Conservation (phyloP, 2,329 filamentous ascomycete genomes). For the Ascochyta clinopodiicola region DNA sequence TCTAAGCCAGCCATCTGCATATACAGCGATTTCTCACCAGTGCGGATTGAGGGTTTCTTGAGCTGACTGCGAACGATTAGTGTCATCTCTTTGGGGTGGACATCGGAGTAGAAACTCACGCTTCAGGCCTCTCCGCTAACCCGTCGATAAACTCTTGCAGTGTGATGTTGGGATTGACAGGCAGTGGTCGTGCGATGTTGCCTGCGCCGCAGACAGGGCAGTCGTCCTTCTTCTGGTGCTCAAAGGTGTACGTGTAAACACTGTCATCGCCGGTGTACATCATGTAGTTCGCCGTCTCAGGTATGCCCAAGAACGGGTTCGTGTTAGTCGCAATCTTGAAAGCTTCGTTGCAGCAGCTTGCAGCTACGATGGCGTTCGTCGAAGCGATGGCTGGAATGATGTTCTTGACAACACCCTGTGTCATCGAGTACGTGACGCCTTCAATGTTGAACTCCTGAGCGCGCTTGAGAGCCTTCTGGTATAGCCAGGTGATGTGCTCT, state of each 20-base stretch:
- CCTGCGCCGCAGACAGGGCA: conserved; percentile 84
- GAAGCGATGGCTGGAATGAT: conserved; percentile 98
- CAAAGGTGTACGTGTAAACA: conserved; percentile 97
- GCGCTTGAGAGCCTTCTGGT: conserved; percentile 79
- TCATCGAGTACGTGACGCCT: conserved; percentile 93
- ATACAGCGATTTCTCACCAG: conserved; percentile 84
- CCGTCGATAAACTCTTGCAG: conserved; percentile 85
- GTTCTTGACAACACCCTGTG: conserved; percentile 98
- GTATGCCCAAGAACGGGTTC: conserved; percentile 78
- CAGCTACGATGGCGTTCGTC: conserved; percentile 95
- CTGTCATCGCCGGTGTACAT: conserved; percentile 98
- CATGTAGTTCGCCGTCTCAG: conserved; percentile 85
- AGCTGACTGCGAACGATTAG: conserved; percentile 65
- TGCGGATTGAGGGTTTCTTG: conserved; percentile 88
- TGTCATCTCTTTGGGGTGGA: neutral
- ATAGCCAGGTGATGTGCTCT: conserved; percentile 97
- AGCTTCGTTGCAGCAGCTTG: conserved; percentile 94
- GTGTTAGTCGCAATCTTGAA: conserved; percentile 88
- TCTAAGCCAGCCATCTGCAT: conserved; percentile 87
- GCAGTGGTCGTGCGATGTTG: conserved; percentile 76
- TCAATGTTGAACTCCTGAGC: conserved; percentile 88
- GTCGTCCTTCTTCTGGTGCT: conserved; percentile 91
- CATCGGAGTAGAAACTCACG: conserved; percentile 49
- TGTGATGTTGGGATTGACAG: conserved; percentile 73
- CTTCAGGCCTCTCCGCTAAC: conserved; percentile 81